phyloP scores from a whole-genome alignment of 2,329 filamentous ascomycete species.

The Rutstroemia sp. region DNA sequence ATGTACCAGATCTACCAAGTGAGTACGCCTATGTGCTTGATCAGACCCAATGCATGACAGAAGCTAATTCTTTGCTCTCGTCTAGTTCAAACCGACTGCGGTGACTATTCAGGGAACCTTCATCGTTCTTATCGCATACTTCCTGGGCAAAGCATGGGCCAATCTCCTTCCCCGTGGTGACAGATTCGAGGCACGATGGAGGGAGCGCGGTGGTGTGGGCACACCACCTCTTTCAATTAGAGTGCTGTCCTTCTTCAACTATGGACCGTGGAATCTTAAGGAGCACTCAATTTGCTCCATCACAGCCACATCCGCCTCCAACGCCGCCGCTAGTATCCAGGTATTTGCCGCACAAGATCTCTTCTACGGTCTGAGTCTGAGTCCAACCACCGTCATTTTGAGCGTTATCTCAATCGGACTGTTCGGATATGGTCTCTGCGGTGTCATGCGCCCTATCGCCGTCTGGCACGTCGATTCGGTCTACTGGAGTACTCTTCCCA shows the following conservation, averaged over 20 bases:
- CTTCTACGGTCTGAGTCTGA: slow-evolving; percentile 37
- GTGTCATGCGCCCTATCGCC: slow-evolving; percentile 38
- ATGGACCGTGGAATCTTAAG: slow-evolving; percentile 45
- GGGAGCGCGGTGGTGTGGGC: slow-evolving; percentile 34
- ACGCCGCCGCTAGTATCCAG: slow-evolving; percentile 36
- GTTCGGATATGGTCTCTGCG: slow-evolving; percentile 42
- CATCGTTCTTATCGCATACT: slow-evolving; percentile 50
- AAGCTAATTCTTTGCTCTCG: neutral
- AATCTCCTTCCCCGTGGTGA: slow-evolving; percentile 44
- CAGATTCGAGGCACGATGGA: slow-evolving; percentile 40
- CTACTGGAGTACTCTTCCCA: slow-evolving; percentile 36
- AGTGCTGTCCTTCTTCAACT: slow-evolving; percentile 40
- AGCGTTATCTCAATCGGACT: slow-evolving; percentile 40
- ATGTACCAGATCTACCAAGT: slow-evolving; percentile 50
- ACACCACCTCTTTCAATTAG: slow-evolving; percentile 36
- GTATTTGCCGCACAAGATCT: slow-evolving; percentile 39
- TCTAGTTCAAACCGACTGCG: slow-evolving; percentile 44
- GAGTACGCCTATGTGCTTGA: slow-evolving; percentile 15
- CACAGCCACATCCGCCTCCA: slow-evolving; percentile 46
- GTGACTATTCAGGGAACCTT: slow-evolving; percentile 45
- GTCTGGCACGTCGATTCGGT: slow-evolving; percentile 43
- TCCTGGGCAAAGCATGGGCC: slow-evolving; percentile 43
- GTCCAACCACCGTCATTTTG: slow-evolving; percentile 36
- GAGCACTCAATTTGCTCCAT: slow-evolving; percentile 48
- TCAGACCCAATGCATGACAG: neutral